These are phyloP conservation scores for Aspergillus floridensis DNA, from an alignment of 2,329 filamentous ascomycete species.

Conservation along the genomic window DNA sequence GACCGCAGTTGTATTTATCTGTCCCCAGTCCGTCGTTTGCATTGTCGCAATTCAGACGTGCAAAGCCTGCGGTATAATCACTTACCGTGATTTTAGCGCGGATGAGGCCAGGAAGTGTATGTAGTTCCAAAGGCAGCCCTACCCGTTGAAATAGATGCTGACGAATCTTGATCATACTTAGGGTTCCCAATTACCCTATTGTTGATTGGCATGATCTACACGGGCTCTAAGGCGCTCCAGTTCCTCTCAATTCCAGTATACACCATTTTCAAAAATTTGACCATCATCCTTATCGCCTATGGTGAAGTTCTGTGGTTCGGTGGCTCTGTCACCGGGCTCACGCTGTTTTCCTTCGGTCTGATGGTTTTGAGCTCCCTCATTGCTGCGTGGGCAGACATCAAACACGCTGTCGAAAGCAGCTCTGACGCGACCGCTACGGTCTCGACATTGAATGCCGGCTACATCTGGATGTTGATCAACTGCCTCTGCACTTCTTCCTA, in stretches of 20 bases:
- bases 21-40: slow-evolving; percentile 75
- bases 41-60: slow-evolving; percentile 77
- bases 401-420: slow-evolving; percentile 70
- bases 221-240: slow-evolving; percentile 90
- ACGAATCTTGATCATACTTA: slow-evolving; percentile 36
- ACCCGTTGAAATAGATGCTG: neutral
- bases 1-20: neutral
- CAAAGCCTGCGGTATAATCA: slow-evolving; percentile 79
- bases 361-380: slow-evolving; percentile 96
- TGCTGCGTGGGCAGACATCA: slow-evolving; percentile 96
- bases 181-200: slow-evolving; percentile 96
- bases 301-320: slow-evolving; percentile 98
- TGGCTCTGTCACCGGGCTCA: slow-evolving; percentile 80
- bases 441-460: slow-evolving; percentile 88
- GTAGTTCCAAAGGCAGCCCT: slow-evolving; percentile 31
- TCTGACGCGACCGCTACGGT: slow-evolving; percentile 69
- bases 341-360: slow-evolving; percentile 88
- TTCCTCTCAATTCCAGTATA: slow-evolving; percentile 97
- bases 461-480: slow-evolving; percentile 97
- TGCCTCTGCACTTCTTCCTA: slow-evolving; percentile 92
- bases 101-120: slow-evolving; percentile 91
- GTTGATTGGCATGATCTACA: slow-evolving; percentile 99
- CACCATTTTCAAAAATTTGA: slow-evolving; percentile 99
- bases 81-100: slow-evolving; percentile 76
- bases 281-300: slow-evolving; percentile 97